These are phyloP conservation scores for Pugionium cornutum DNA, from an alignment of 345 rosid species.

Conservation along the genomic window DNA sequence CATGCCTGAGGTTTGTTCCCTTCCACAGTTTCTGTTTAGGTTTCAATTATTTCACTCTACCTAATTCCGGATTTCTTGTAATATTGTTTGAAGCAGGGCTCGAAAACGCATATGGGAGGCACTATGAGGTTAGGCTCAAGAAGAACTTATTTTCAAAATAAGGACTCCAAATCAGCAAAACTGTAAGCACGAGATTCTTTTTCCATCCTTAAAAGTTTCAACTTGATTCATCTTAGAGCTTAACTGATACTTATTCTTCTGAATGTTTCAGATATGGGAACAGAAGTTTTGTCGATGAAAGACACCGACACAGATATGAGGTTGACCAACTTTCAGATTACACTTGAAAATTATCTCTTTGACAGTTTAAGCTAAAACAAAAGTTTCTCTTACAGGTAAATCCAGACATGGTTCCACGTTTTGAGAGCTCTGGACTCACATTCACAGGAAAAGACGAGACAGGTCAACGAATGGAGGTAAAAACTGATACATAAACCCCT, in stretches of 20 bases:
- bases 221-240: slow-evolving; percentile 19
- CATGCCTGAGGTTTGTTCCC: slow-evolving; percentile 87
- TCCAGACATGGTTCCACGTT: slow-evolving; percentile 70
- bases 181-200: slow-evolving; percentile 31
- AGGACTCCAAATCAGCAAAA: slow-evolving; percentile 42
- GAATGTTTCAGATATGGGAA: slow-evolving; percentile 65
- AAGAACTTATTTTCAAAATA: slow-evolving; percentile 40
- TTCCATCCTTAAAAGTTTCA: neutral
- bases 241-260: neutral
- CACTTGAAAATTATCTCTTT: neutral
- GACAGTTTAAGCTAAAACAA: slow-evolving; percentile 6
- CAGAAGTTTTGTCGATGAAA: slow-evolving; percentile 68
- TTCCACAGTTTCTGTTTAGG: slow-evolving; percentile 9
- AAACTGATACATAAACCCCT: neutral
- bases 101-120: slow-evolving; percentile 46
- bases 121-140: slow-evolving; percentile 48
- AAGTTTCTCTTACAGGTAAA: slow-evolving; percentile 60
- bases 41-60: slow-evolving; percentile 6
- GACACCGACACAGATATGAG: slow-evolving; percentile 98
- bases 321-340: slow-evolving; percentile 34
- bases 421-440: slow-evolving; percentile 77
- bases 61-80: neutral
- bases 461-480: slow-evolving; percentile 85
- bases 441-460: slow-evolving; percentile 94
- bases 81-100: slow-evolving; percentile 35